Percentiles rank a stretch among this genome's conserved stretches.
phyloP scores from a whole-genome alignment of 2,329 filamentous ascomycete species.

The Aspergillus chevalieri region DNA sequence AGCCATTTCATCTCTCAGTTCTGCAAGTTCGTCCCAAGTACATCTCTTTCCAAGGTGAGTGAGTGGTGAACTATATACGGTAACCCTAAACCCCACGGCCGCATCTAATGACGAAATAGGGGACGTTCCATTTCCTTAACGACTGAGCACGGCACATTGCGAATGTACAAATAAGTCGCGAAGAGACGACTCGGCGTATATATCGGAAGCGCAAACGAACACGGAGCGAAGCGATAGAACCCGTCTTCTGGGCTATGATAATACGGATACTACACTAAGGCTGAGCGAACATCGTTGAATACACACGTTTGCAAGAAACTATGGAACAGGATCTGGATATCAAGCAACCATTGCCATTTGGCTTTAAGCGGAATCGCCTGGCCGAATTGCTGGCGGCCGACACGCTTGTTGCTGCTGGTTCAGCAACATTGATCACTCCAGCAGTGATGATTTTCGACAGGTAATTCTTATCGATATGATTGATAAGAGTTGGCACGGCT shows the following conservation, averaged over 20 bases:
- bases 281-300: neutral
- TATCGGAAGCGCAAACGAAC: neutral
- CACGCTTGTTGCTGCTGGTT: conserved; percentile 58
- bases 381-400: conserved; percentile 54
- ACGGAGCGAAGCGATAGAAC: neutral
- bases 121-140: neutral
- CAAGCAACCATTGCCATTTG: conserved; percentile 17
- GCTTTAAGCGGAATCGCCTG: conserved; percentile 28
- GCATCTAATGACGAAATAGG: neutral
- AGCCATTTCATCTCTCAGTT: neutral
- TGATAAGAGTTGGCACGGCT: conserved; percentile 3
- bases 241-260: neutral
- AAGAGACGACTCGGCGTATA: neutral
- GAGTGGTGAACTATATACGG: neutral
- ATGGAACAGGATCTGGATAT: conserved; percentile 23
- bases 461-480: conserved; percentile 35
- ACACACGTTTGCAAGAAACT: neutral
- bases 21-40: neutral
- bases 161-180: neutral
- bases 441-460: conserved; percentile 78
- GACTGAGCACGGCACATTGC: neutral
- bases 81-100: neutral
- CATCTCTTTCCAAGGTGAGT: neutral
- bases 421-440: conserved; percentile 68
- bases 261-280: neutral